Evolutionary conservation across 2,329 filamentous ascomycete genomes (phyloP).

Genomic region (Calonectria hawksworthii): DNA sequence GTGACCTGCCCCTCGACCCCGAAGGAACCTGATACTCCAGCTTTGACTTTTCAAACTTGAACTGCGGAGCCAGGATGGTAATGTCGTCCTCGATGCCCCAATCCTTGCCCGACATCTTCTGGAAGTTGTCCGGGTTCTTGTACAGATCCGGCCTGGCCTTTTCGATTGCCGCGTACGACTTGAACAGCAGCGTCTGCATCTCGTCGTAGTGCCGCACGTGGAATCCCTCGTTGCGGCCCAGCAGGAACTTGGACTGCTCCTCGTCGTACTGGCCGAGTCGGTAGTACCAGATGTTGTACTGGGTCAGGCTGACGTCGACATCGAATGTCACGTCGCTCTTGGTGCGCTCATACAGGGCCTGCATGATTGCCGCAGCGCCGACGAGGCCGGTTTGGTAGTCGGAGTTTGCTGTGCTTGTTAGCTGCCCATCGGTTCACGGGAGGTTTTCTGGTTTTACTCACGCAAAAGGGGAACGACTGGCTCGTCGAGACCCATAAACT

Average conservation of each 20-base stretch:
- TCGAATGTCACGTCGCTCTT: slow-evolving; percentile 37
- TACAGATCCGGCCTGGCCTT: slow-evolving; percentile 24
- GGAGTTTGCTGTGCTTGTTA: slow-evolving; percentile 34
- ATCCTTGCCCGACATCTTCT: slow-evolving; percentile 23
- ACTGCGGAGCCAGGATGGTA: slow-evolving; percentile 18
- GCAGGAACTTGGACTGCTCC: slow-evolving; percentile 26
- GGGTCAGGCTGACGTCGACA: slow-evolving; percentile 44
- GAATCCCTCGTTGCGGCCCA: slow-evolving; percentile 34
- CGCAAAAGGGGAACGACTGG: slow-evolving; percentile 40
- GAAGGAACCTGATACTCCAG: slow-evolving; percentile 15
- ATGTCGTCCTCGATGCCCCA: slow-evolving; percentile 23
- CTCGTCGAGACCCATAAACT: slow-evolving; percentile 53
- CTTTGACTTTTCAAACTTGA: slow-evolving; percentile 20
- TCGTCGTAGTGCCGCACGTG: slow-evolving; percentile 38
- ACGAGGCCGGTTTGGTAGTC: slow-evolving; percentile 43
- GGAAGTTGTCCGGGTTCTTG: slow-evolving; percentile 22
- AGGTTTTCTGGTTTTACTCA: slow-evolving; percentile 8
- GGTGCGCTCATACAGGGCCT: slow-evolving; percentile 37
- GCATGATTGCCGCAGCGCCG: slow-evolving; percentile 35
- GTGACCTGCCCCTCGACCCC: slow-evolving; percentile 12
- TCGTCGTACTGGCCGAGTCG: slow-evolving; percentile 38
- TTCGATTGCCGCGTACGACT: slow-evolving; percentile 21
- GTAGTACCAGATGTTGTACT: slow-evolving; percentile 47
- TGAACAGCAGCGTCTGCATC: slow-evolving; percentile 31
- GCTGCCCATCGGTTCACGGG: background rate